Evolutionary conservation across 768 basidiomycete species (phyloP), one percentile per base, ranked within the genome.

Genomic region (Agaricus bisporus): DNA sequence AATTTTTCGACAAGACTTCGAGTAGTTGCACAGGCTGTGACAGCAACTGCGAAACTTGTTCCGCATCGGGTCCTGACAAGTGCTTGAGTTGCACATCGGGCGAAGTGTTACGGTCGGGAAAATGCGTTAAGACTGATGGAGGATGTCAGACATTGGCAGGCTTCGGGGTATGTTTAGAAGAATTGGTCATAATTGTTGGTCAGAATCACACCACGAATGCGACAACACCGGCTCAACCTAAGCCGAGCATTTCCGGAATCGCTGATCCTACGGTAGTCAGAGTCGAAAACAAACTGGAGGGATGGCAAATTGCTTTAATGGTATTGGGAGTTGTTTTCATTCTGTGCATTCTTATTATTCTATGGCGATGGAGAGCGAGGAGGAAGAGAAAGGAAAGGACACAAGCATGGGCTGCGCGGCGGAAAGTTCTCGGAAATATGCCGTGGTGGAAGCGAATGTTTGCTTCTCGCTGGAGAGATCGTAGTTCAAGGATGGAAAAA

Each of bases 291-390:
- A 60, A 73, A 20, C 70, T 91, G 8, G 70, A 72, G 55, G 91
- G 90, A 89, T 91, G 89, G 88, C 76, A 92, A 70, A 90, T 91
- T 59, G 71, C 91, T 52, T 78, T 91, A 51, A 91, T 91, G 86
- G 73, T 83, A 0, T 78, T 91, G 36, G 88, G 90, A 9, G 86
- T 85, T 63, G 83, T 84, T 14, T 87, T 91, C 68, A 41, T 38
- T 15, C 17, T 26, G 10, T 83, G 91, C 67, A 83, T 89, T 64
- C 53, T 90, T 39, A 65, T 79, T 43, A 66, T 89, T 56, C 63
- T 91, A 59, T 91, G 84, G 81, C 81, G 90, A 20, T 76, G 86
- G 15, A 81, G 78, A 47, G 82, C 82, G 38, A 81, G 81, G 64
- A 85, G 83, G 64, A 76, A 79, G 61, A 81, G 88, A 29, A 82